phyloP scores from a whole-genome alignment of 78 protist species.

The Reticulomyxa filosa region DNA sequence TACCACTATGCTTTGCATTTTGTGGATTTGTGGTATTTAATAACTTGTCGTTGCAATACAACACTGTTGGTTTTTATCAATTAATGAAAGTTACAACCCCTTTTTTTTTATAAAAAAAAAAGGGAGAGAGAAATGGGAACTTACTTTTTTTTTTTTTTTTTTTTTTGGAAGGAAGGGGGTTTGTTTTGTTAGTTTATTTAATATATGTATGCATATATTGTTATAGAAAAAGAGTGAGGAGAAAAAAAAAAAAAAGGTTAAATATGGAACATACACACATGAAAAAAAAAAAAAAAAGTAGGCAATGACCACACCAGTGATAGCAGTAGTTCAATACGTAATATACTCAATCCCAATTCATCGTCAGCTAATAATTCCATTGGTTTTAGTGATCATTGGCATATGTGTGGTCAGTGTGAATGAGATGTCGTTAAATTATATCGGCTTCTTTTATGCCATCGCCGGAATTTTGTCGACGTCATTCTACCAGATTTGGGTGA shows the following conservation, averaged over 20 bases:
- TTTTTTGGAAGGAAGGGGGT: too few relatives aligned
- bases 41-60: constrained; percentile 22
- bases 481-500: constrained; percentile 25
- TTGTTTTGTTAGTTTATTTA: too few relatives aligned
- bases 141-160: too few relatives aligned
- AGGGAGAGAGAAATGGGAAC: too few relatives aligned
- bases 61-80: constrained; percentile 38
- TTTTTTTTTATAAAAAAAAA: neutral
- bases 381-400: neutral
- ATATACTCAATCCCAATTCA: neutral
- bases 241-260: too few relatives aligned
- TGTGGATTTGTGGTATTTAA: constrained; percentile 22
- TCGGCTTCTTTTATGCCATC: constrained; percentile 10
- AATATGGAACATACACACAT: too few relatives aligned
- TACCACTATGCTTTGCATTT: neutral
- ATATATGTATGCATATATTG: too few relatives aligned
- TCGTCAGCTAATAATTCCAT: too few relatives aligned
- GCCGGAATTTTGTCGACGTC: constrained; percentile 11
- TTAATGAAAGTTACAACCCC: neutral
- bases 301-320: constrained; percentile 6
- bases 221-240: too few relatives aligned
- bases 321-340: neutral
- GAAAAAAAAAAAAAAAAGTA: neutral
- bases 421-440: constrained; percentile 12
- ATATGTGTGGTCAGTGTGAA: constrained; percentile 1